phyloP scores from a whole-genome alignment of 495 filamentous ascomycete species.

The Lasiosphaeris hirsuta region DNA sequence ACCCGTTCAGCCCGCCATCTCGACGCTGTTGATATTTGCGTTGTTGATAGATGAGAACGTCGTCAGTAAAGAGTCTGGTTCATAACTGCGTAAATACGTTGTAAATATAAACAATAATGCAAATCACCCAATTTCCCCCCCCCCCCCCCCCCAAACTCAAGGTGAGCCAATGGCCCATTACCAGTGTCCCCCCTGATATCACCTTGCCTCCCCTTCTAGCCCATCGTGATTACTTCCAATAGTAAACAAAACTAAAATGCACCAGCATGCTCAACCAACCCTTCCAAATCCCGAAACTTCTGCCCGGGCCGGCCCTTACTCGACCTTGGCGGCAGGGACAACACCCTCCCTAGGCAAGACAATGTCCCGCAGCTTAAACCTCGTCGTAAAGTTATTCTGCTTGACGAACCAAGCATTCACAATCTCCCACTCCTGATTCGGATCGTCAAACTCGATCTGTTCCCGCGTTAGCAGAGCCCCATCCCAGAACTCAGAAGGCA shows the following conservation, averaged over 20 bases:
- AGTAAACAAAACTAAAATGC: background rate
- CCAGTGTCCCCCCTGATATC: too few relatives aligned
- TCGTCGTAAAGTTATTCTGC: conserved; percentile 60
- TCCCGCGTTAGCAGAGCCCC: conserved; percentile 8
- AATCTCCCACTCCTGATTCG: conserved; percentile 59
- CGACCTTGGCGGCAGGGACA: background rate
- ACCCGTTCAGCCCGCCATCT: too few relatives aligned
- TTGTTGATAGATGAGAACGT: background rate
- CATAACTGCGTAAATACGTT: background rate
- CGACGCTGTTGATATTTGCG: background rate
- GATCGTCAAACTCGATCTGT: conserved; percentile 56
- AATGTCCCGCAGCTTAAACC: conserved; percentile 47
- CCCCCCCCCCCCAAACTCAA: background rate
- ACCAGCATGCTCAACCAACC: background rate
- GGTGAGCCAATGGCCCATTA: too few relatives aligned
- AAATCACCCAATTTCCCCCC: background rate
- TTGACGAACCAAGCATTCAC: conserved; percentile 74
- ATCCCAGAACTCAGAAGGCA: background rate
- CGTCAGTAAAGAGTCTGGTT: background rate
- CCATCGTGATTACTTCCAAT: background rate
- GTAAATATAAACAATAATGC: background rate
- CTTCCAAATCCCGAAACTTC: background rate
- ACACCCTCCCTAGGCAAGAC: conserved; percentile 37
- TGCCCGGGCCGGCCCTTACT: background rate
- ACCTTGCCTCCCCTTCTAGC: too few relatives aligned